A percentile compares a stretch with the other conserved stretches of the same genome.
phyloP scores from a whole-genome alignment of 2,329 filamentous ascomycete genomes.

The Teratosphaeria nubilosa region DNA sequence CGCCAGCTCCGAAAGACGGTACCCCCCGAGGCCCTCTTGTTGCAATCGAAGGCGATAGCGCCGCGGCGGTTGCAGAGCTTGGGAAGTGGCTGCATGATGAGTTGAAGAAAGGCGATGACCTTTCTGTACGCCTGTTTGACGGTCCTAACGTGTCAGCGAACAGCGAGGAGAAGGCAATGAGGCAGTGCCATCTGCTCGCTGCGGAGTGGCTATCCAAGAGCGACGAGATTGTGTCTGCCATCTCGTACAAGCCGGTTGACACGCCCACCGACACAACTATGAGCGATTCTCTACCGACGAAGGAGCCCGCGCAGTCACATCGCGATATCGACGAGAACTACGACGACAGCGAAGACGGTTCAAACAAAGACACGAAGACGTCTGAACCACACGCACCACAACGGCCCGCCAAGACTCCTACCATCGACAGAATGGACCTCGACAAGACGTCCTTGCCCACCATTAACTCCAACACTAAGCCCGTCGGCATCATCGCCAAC shows the following conservation, averaged over 20 bases:
- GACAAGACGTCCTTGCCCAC: conserved; percentile 5
- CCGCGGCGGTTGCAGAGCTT: conserved; percentile 54
- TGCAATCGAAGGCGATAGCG: conserved; percentile 66
- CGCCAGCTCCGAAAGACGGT: conserved; percentile 42
- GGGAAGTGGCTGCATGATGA: conserved; percentile 51
- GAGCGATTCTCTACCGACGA: conserved; percentile 9
- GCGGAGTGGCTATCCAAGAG: conserved; percentile 65
- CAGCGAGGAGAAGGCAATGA: conserved; percentile 24
- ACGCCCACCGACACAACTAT: conserved; percentile 11
- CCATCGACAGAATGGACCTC: conserved; percentile 13
- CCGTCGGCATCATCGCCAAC: conserved; percentile 65
- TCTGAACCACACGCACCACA: not conserved
- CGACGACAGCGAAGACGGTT: not conserved
- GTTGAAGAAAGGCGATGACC: conserved; percentile 43
- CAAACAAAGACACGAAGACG: conserved; percentile 13
- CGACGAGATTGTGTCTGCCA: conserved; percentile 50
- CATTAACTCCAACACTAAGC: conserved; percentile 40
- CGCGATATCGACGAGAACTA: conserved; percentile 17
- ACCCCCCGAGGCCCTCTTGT: conserved; percentile 62
- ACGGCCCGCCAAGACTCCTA: conserved; percentile 1
- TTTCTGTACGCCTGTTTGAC: conserved; percentile 40
- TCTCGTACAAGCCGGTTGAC: conserved; percentile 6
- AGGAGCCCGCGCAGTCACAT: conserved; percentile 3
- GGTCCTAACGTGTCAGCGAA: conserved; percentile 35
- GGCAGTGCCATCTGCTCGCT: conserved; percentile 50